Evolutionary conservation across 2,329 filamentous ascomycete species (phyloP).

Genomic region (Fusarium pilosicola): DNA sequence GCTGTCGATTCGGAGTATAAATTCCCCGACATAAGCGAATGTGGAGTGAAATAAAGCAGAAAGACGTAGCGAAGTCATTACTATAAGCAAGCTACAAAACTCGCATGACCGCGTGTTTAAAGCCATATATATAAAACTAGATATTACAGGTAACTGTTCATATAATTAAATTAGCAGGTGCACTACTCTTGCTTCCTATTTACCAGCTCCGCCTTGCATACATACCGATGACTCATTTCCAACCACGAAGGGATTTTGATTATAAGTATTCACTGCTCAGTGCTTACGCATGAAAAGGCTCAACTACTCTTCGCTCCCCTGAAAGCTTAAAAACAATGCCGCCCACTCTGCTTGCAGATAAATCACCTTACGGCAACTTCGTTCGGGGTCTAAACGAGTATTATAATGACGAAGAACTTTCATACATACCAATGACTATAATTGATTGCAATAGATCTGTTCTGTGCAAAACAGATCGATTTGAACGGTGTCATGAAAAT

Average conservation of each 20-base stretch:
- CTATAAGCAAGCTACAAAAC: too few species aligned
- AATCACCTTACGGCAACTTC: not conserved
- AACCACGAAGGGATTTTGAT: rapidly evolving
- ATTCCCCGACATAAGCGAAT: not conserved
- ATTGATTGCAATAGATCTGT: not conserved
- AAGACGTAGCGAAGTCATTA: not conserved
- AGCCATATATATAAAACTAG: not conserved
- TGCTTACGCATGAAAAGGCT: too few species aligned
- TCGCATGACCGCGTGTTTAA: rapidly evolving
- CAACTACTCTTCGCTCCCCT: too few species aligned
- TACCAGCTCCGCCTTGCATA: not conserved
- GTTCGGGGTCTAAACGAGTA: not conserved
- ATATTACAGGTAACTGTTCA: not conserved
- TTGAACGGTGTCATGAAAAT: rapidly evolving
- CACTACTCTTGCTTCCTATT: not conserved
- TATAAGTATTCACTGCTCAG: too few species aligned
- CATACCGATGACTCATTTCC: not conserved
- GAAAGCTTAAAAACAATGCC: not conserved
- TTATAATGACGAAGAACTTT: not conserved
- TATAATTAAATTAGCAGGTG: not conserved
- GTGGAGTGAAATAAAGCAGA: not conserved
- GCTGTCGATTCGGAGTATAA: not conserved
- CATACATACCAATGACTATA: not conserved
- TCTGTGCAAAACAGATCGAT: not conserved
- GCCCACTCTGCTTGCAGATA: rapidly evolving